phyloP scores from a whole-genome alignment of 1,139 yeast species.

The Saccharomyces uvarum region DNA sequence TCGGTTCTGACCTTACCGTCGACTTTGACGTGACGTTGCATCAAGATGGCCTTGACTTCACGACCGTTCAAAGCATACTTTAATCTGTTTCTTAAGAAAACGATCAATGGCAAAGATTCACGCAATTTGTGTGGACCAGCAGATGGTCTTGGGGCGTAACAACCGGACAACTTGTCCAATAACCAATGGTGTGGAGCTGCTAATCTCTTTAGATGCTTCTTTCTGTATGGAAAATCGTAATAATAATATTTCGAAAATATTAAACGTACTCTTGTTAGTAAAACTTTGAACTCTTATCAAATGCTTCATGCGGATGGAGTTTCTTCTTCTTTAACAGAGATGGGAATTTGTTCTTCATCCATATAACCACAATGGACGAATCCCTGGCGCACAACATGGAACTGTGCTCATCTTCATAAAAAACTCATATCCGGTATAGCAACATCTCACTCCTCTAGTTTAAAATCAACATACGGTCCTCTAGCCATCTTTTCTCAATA shows the following conservation, averaged over 20 bases:
- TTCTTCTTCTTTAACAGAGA: not conserved
- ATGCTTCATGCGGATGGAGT: not conserved
- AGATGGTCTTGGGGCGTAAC: constrained; percentile 99
- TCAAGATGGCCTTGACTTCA: constrained; percentile 97
- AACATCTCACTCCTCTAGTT: constrained; percentile 16
- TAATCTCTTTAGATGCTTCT: constrained; percentile 96
- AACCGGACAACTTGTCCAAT: constrained; percentile 99
- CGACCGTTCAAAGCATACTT: constrained; percentile 99
- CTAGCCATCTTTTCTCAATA: constrained; percentile 65
- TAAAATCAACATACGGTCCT: constrained; percentile 69
- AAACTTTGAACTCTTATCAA: not conserved
- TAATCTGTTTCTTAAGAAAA: constrained; percentile 98
- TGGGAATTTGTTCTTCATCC: not conserved
- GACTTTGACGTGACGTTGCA: constrained; percentile 98
- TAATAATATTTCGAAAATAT: constrained; percentile 4
- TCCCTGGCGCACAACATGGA: not conserved
- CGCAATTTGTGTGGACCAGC: constrained; percentile 99
- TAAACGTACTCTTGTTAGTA: constrained; percentile 5
- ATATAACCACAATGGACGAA: not conserved
- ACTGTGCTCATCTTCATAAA: not conserved
- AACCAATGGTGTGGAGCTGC: constrained; percentile 99
- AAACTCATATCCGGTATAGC: not conserved
- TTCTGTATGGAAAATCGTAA: constrained; percentile 36
- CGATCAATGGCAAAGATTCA: constrained; percentile 96
- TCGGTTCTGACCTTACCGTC: constrained; percentile 99